These are phyloP conservation scores for Eimeria zaria DNA, from an alignment of 169 alveolate genomes.

Conservation along the genomic window DNA sequence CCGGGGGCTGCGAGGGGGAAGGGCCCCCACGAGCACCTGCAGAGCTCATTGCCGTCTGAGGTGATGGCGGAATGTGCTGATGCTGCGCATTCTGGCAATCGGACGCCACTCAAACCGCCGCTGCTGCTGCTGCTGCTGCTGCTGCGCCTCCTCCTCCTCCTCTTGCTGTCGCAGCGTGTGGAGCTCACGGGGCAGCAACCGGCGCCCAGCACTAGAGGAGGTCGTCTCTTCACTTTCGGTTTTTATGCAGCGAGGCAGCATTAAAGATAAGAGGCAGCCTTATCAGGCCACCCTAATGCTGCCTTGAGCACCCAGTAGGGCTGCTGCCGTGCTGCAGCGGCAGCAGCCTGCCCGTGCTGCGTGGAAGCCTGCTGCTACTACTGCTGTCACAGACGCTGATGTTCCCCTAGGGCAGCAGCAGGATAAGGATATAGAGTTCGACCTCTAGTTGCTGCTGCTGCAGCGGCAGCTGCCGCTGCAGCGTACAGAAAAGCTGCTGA, in stretches of 20 bases:
- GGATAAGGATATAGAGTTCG: background rate
- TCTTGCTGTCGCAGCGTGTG: slow-evolving; percentile 11
- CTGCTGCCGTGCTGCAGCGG: slow-evolving; percentile 65
- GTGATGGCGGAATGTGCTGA: slow-evolving; percentile 21
- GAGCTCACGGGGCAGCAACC: slow-evolving; percentile 18
- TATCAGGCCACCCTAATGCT: slow-evolving; percentile 19
- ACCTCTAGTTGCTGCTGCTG: slow-evolving; percentile 10
- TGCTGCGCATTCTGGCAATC: slow-evolving; percentile 50
- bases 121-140: slow-evolving; percentile 65
- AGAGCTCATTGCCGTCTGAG: slow-evolving; percentile 68
- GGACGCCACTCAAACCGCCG: slow-evolving; percentile 7
- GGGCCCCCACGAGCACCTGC: slow-evolving; percentile 61
- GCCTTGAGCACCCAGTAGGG: slow-evolving; percentile 5
- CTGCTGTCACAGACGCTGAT: slow-evolving; percentile 15
- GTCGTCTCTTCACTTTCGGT: background rate
- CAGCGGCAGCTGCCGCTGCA: slow-evolving; percentile 52
- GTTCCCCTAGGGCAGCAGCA: slow-evolving; percentile 45
- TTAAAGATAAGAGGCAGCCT: background rate
- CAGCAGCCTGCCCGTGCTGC: slow-evolving; percentile 66
- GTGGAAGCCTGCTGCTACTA: slow-evolving; percentile 49
- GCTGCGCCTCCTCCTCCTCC: slow-evolving; percentile 46
- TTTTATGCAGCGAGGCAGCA: slow-evolving; percentile 23
- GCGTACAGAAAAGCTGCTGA: slow-evolving; percentile 41
- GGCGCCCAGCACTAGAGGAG: slow-evolving; percentile 22
- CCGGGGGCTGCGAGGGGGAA: slow-evolving; percentile 71